phyloP scores from a whole-genome alignment of 164 flowering plant genomes.

The Vitis cinerea region DNA sequence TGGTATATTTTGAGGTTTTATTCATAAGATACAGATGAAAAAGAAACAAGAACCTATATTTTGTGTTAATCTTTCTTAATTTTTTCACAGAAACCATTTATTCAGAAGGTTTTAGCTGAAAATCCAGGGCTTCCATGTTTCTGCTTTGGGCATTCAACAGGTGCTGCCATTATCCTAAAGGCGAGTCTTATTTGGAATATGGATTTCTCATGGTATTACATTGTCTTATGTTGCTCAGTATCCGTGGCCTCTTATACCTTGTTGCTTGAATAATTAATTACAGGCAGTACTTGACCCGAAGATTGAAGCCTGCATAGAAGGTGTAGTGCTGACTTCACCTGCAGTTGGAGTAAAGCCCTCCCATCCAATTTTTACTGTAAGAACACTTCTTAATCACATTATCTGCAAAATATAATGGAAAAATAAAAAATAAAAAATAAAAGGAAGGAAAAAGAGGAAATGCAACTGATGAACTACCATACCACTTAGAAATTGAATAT shows the following conservation, averaged over 20 bases:
- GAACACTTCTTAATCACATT: neutral
- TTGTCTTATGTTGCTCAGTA: neutral
- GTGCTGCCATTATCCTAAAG: conserved; percentile 81
- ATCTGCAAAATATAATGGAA: no score
- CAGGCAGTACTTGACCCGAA: conserved; percentile 77
- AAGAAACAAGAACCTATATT: neutral
- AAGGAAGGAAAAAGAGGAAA: no score
- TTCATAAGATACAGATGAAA: neutral
- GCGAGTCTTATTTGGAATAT: conserved; percentile 24
- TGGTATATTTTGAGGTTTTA: conserved; percentile 38
- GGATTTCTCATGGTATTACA: neutral
- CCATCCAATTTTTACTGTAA: conserved; percentile 69
- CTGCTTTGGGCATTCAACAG: conserved; percentile 92
- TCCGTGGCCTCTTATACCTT: no score
- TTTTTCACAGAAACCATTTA: conserved; percentile 51
- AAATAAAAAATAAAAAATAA: no score
- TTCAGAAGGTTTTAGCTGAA: conserved; percentile 59
- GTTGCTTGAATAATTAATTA: conserved; percentile 10
- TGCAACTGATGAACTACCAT: no score
- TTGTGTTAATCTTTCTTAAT: neutral
- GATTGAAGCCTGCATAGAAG: conserved; percentile 45
- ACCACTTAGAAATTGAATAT: no score
- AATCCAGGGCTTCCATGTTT: conserved; percentile 82
- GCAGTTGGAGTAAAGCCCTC: conserved; percentile 84
- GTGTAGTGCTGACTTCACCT: conserved; percentile 80